Evolutionary conservation across 768 basidiomycete genomes (phyloP).

Genomic region (Boletus rubescentipes): DNA sequence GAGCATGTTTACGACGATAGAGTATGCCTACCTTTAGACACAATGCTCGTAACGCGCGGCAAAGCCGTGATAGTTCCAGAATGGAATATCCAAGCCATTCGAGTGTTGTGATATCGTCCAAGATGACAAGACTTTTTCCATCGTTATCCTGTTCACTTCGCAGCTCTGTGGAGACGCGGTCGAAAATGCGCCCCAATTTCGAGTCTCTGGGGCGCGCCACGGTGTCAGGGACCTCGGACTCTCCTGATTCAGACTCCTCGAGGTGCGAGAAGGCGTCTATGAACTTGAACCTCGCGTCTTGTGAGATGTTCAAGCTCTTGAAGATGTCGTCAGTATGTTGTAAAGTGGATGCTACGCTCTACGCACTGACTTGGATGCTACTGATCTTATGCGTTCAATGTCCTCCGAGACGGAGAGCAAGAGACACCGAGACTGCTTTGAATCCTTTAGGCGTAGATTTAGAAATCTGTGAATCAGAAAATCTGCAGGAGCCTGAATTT

Average conservation of each 20-base stretch:
- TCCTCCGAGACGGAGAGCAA: conserved; percentile 60
- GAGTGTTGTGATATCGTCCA: conserved; percentile 69
- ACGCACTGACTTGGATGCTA: conserved; percentile 64
- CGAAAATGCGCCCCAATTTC: conserved; percentile 35
- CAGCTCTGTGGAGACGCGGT: conserved; percentile 35
- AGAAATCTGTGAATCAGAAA: conserved; percentile 65
- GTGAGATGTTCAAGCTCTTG: conserved; percentile 36
- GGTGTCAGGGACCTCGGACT: conserved; percentile 10
- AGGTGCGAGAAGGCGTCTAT: conserved; percentile 50
- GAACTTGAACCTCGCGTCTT: conserved; percentile 46
- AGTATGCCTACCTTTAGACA: conserved; percentile 51
- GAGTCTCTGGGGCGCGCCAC: conserved; percentile 5
- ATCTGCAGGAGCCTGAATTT: conserved; percentile 68
- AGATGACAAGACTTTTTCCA: conserved; percentile 46
- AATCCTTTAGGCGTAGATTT: conserved; percentile 49
- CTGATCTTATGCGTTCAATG: conserved; percentile 58
- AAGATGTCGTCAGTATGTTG: conserved; percentile 3
- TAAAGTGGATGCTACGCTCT: background rate
- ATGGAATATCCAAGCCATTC: conserved; percentile 68
- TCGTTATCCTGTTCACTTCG: conserved; percentile 4
- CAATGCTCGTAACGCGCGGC: conserved; percentile 54
- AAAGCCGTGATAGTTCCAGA: conserved; percentile 53
- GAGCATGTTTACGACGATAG: background rate
- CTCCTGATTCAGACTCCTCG: conserved; percentile 13
- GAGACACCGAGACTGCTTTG: conserved; percentile 38